phyloP scores from a whole-genome alignment of 2,329 filamentous ascomycete genomes.

The Penicillium sumatraense region DNA sequence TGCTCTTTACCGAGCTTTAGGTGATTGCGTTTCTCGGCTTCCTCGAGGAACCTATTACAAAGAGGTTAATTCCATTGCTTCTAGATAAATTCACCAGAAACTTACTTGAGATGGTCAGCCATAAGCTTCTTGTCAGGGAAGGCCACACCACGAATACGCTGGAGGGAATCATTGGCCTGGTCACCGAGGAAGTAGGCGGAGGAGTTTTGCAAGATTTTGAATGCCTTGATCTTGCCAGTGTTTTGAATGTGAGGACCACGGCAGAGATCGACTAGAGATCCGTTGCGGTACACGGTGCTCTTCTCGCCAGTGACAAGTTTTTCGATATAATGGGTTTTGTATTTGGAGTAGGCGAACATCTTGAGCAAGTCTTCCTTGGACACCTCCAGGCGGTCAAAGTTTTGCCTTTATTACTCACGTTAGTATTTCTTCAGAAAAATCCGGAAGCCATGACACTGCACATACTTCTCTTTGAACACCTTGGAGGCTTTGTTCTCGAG shows the following conservation, averaged over 20 bases:
- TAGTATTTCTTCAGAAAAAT: no score
- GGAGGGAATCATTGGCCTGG: slow-evolving; percentile 89
- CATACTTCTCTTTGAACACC: slow-evolving; percentile 95
- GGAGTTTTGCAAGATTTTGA: slow-evolving; percentile 87
- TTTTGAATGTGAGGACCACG: slow-evolving; percentile 92
- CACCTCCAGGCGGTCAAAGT: slow-evolving; percentile 85
- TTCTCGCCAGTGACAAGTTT: slow-evolving; percentile 90
- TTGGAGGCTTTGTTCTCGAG: slow-evolving; percentile 79
- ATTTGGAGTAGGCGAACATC: slow-evolving; percentile 98
- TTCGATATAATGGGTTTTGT: slow-evolving; percentile 97
- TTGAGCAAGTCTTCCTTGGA: slow-evolving; percentile 90
- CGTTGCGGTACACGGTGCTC: slow-evolving; percentile 93
- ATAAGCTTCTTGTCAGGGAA: slow-evolving; percentile 97
- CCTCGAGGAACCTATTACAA: slow-evolving; percentile 72
- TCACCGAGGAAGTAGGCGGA: slow-evolving; percentile 93
- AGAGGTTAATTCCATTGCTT: background rate
- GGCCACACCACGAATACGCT: slow-evolving; percentile 94
- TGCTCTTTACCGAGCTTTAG: slow-evolving; percentile 92
- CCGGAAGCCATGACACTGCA: no score
- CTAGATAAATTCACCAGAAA: background rate
- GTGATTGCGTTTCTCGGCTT: slow-evolving; percentile 97
- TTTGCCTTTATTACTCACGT: no score
- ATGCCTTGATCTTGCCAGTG: slow-evolving; percentile 85
- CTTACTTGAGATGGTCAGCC: slow-evolving; percentile 80
- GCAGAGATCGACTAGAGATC: slow-evolving; percentile 93